Percentiles rank a stretch among this genome's conserved stretches.
These are phyloP conservation scores for Sordariomycetes sp. DNA, from an alignment of 2,329 filamentous ascomycete species.

Conservation along the genomic window DNA sequence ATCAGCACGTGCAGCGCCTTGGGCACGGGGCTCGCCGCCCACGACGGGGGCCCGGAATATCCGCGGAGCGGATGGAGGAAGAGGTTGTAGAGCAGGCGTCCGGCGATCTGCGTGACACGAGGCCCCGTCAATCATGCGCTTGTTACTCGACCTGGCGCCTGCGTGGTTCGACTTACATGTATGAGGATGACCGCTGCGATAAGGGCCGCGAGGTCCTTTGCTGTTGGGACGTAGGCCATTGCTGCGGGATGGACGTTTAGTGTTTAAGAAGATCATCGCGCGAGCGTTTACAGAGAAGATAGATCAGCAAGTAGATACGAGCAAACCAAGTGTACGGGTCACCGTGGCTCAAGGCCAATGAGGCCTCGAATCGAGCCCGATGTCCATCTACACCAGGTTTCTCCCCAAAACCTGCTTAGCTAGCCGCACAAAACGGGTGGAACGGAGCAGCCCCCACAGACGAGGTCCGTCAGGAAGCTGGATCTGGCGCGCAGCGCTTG, in stretches of 20 bases:
- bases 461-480: not conserved
- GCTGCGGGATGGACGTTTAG: not conserved
- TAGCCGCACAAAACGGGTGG: not conserved
- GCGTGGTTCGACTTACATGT: not conserved
- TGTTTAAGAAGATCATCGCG: not conserved
- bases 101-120: not conserved
- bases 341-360: not conserved
- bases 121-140: not conserved
- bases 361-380: not conserved
- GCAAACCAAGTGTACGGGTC: not conserved
- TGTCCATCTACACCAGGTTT: not conserved
- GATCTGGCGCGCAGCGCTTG: too few species aligned
- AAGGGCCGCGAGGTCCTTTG: not conserved
- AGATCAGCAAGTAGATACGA: not conserved
- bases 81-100: not conserved
- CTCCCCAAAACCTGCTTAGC: not conserved
- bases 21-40: not conserved
- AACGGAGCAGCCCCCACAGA: not conserved
- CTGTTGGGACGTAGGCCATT: not conserved
- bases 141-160: not conserved
- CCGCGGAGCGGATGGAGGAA: not conserved
- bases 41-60: not conserved
- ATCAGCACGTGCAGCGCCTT: not conserved
- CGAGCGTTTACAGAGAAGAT: not conserved
- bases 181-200: not conserved